A percentile compares a stretch with the other conserved stretches of the same genome.
Conservation (phyloP, 73 alveolate genomes). For the Stentor coeruleus region DNA sequence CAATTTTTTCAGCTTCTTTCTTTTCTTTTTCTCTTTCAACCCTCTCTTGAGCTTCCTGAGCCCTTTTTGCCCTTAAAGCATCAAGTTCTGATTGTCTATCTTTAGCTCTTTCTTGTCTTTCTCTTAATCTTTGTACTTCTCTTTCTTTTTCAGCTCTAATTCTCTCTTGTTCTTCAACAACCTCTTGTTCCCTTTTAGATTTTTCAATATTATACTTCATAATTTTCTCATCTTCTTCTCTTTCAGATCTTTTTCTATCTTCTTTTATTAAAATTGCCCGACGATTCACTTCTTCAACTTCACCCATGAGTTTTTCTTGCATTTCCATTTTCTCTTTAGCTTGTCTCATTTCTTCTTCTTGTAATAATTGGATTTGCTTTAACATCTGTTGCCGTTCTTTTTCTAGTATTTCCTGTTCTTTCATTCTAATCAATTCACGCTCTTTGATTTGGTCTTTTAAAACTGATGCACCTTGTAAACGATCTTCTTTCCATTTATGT, state of each 20-base stretch:
- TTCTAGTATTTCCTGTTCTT: constrained; percentile 64
- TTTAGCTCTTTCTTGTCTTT: constrained; percentile 71
- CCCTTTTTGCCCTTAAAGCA: constrained; percentile 85
- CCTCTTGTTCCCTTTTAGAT: constrained; percentile 73
- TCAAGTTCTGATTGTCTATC: constrained; percentile 80
- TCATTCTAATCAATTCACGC: constrained; percentile 65
- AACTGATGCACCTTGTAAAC: constrained; percentile 66
- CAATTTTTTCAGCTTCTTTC: constrained; percentile 57
- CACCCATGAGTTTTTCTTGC: constrained; percentile 52
- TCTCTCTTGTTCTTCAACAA: constrained; percentile 39
- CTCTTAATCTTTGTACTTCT: constrained; percentile 80
- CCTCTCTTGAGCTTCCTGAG: constrained; percentile 76
- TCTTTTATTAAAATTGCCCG: constrained; percentile 55
- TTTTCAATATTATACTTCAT: constrained; percentile 65
- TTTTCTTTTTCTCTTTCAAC: constrained; percentile 75
- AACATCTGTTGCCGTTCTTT: constrained; percentile 71
- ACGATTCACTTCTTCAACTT: constrained; percentile 74
- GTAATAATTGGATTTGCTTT: constrained; percentile 48
- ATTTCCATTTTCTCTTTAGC: constrained; percentile 48
- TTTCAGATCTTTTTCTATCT: constrained; percentile 54
- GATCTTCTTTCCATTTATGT: constrained; percentile 56
- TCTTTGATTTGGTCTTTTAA: constrained; percentile 79
- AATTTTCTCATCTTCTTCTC: constrained; percentile 65
- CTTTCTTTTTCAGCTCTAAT: constrained; percentile 75
- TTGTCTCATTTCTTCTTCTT: constrained; percentile 56